A percentile compares a stretch with the other conserved stretches of the same genome.
These are phyloP conservation scores for Fusarium buharicum DNA, from an alignment of 2,329 filamentous ascomycete genomes.

Conservation along the genomic window DNA sequence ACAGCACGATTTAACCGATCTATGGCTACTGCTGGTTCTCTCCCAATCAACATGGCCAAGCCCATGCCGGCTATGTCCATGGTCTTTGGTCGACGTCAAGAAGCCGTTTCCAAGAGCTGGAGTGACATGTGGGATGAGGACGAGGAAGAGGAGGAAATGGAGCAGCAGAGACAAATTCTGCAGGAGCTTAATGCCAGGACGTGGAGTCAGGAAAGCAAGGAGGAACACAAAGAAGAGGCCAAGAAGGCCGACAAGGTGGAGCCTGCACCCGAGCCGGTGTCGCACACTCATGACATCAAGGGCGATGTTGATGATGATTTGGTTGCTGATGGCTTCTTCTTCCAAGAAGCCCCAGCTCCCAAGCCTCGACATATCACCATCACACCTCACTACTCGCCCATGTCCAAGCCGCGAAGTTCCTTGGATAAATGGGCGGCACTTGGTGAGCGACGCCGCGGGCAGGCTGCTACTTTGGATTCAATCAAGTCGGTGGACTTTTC, in stretches of 20 bases:
- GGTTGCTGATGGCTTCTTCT: slow-evolving; percentile 76
- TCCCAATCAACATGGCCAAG: slow-evolving; percentile 83
- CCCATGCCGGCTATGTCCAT: slow-evolving; percentile 79
- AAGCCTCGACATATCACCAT: slow-evolving; percentile 50
- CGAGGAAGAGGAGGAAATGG: slow-evolving; percentile 73
- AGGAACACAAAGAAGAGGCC: slow-evolving; percentile 39
- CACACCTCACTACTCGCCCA: slow-evolving; percentile 70
- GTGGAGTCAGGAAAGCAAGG: slow-evolving; percentile 80
- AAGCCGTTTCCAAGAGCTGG: slow-evolving; percentile 96
- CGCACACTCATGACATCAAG: slow-evolving; percentile 51
- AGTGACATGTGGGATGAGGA: slow-evolving; percentile 98
- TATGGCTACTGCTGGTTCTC: slow-evolving; percentile 72
- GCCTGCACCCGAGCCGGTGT: slow-evolving; percentile 26
- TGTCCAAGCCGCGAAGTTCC: slow-evolving; percentile 66
- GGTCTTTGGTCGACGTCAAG: slow-evolving; percentile 80
- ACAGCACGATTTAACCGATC: slow-evolving; percentile 55
- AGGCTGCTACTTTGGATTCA: slow-evolving; percentile 58
- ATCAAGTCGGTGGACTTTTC: slow-evolving; percentile 60
- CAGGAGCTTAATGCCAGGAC: slow-evolving; percentile 78
- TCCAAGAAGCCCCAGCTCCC: slow-evolving; percentile 68
- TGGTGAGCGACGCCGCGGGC: slow-evolving; percentile 82
- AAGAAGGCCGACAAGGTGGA: slow-evolving; percentile 36
- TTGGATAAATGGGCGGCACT: slow-evolving; percentile 91
- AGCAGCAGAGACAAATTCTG: slow-evolving; percentile 62
- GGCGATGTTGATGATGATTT: slow-evolving; percentile 71